Base-by-base conservation (phyloP, 441 rosid species). In the Jatropha podagrica region DNA sequence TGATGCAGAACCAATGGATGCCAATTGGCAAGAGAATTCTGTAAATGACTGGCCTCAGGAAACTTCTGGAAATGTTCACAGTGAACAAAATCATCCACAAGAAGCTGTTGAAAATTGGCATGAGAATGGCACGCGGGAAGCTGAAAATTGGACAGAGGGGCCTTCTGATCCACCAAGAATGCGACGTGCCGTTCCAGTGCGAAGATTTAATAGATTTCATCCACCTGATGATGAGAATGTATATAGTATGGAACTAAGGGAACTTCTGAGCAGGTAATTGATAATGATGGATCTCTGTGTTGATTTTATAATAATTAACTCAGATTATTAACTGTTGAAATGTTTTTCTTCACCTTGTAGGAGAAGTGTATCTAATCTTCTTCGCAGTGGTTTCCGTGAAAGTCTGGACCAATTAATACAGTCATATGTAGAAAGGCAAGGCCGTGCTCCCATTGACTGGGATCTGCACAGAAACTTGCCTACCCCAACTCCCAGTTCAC, bases 331-430 rank as follows among this genome's bases (percentile, higher is more conserved):
- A 23, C n/a, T 62, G 3, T 68, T 66, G 42, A 32, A 55, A 69
- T 68, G 1, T 72, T 44, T 17, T 69, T 69, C 26, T 77, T 74
- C 5, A n/a, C 74, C 26, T 78, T 85, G 75, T 79, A 92, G 97
- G 87, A 89, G 97, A 83, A 93, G 94, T 64, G 98, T 93, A 66
- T 93, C 98, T 60, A 92, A 87, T 85, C 94, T 92, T 77, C 93
- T 92, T 81, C 93, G 90, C 49, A 92, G 97, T 72, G 97, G 94
- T 54, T 93, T 93, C 88, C 95, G 98, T 59, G 98, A 93, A 86
- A 93, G 92, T 76, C 80, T 93, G 82, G 98, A 93, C 81, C 98
- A 91, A 26, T 79, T 91, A 71, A 91, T 93, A 84, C 93, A 90
- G 77, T 90, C 97, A 63, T 91, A 91, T 80, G 97, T 87, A 65